Evolutionary conservation across 805 yeast species (phyloP).

Genomic region (Wickerhamomyces silvicola): DNA sequence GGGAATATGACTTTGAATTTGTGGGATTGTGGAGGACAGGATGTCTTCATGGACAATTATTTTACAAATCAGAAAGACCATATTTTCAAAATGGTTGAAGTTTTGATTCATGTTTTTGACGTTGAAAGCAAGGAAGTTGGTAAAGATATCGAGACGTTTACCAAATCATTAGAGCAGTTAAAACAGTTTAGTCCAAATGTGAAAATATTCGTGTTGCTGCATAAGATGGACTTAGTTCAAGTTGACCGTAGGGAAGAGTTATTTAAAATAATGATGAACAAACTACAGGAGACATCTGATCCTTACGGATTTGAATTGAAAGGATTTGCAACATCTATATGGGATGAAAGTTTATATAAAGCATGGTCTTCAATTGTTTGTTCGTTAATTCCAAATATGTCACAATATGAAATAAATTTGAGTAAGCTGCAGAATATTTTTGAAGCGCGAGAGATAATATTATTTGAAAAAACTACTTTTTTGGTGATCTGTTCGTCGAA

Average conservation of each 20-base stretch:
- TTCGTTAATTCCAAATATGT: slow-evolving; percentile 88
- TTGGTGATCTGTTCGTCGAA: slow-evolving; percentile 45
- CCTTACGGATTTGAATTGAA: slow-evolving; percentile 62
- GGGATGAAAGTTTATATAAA: slow-evolving; percentile 94
- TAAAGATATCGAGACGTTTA: slow-evolving; percentile 89
- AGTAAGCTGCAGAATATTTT: slow-evolving; percentile 64
- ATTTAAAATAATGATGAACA: slow-evolving; percentile 78
- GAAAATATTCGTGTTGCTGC: slow-evolving; percentile 83
- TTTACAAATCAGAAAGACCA: slow-evolving; percentile 84
- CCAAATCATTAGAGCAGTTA: slow-evolving; percentile 73
- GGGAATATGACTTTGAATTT: slow-evolving; percentile 93
- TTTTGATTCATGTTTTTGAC: slow-evolving; percentile 91
- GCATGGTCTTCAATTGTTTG: slow-evolving; percentile 98
- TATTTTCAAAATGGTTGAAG: slow-evolving; percentile 92
- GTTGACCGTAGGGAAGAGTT: slow-evolving; percentile 78
- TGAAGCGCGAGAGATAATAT: slow-evolving; percentile 82
- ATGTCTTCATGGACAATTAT: slow-evolving; percentile 92
- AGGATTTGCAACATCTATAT: slow-evolving; percentile 92
- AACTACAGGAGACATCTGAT: slow-evolving; percentile 65
- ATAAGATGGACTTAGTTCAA: slow-evolving; percentile 94
- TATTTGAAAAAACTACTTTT: slow-evolving; percentile 92
- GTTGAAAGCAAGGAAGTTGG: slow-evolving; percentile 88
- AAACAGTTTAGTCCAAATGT: slow-evolving; percentile 85
- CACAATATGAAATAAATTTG: slow-evolving; percentile 68
- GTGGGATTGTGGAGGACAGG: slow-evolving; percentile 99